Percentiles rank a stretch among this genome's conserved stretches.
phyloP scores from a whole-genome alignment of 306 rosid genomes.

The Prunus dulcis region DNA sequence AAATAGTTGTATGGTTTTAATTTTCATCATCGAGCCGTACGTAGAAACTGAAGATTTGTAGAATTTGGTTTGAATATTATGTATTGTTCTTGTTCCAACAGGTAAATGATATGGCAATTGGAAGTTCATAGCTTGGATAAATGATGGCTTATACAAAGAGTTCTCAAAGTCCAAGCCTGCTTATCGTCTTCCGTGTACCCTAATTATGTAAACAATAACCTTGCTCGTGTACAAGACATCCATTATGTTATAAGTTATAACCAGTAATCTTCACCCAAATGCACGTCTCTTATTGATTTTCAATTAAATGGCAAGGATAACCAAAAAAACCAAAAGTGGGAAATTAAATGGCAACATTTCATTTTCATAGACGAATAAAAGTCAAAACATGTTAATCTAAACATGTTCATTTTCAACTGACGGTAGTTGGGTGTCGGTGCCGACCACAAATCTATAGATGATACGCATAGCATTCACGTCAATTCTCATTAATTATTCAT shows the following conservation, averaged over 20 bases:
- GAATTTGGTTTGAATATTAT: neutral
- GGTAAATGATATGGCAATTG: conserved; percentile 10
- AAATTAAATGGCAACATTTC: too few species aligned
- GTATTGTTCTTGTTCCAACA: neutral
- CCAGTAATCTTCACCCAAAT: too few species aligned
- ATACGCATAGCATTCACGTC: too few species aligned
- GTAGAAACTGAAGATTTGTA: neutral
- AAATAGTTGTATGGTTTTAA: neutral
- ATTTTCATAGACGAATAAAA: too few species aligned
- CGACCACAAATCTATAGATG: too few species aligned
- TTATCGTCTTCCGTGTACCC: neutral
- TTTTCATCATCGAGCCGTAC: neutral
- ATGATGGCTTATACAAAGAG: neutral
- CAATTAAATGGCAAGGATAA: too few species aligned
- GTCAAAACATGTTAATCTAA: too few species aligned
- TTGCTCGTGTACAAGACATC: neutral
- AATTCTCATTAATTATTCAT: too few species aligned
- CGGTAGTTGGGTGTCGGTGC: too few species aligned
- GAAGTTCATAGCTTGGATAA: neutral
- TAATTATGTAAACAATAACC: neutral
- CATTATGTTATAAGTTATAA: neutral
- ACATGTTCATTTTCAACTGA: too few species aligned
- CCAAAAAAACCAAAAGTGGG: too few species aligned
- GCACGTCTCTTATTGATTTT: too few species aligned
- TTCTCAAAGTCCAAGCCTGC: neutral